Base-by-base conservation (phyloP, 768 basidiomycete genomes). In the Auriculariales sp. region DNA sequence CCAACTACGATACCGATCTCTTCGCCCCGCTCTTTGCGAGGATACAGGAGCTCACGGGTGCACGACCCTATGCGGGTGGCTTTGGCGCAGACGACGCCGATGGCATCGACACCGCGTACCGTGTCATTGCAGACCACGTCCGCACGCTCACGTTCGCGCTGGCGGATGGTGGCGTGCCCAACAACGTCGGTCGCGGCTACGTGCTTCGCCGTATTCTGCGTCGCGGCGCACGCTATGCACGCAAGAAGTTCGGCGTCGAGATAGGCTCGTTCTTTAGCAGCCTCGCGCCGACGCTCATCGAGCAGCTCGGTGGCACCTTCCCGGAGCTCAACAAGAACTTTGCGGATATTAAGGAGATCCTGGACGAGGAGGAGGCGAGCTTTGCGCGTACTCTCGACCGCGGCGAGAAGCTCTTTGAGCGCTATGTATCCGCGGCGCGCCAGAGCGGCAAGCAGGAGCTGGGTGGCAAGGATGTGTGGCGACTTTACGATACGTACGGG, bases 1-100 rank as follows among this genome's bases (percentile, higher is more conserved):
- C 94, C 44, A 99, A 98, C 67, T 99, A 99, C 67, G 95, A 99
- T 63, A 98, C 95, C 46, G 95, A 99, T 59, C 74, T 95, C 52
- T 99, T 99, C 66, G 62, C 70, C 1, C 93, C 93, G 3, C 82
- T 98, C 50, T 98, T 99, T 61, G 68, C 64, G 31, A 84, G 75
- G 64, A 84, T 99, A 47, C 84, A 85, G 59, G 80, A 90, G 63
- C 67, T 99, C 46, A 93, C 91, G 1, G 86, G 89, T 34, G 90
- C 85, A 39, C 74, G 92, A 35, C 71, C 83, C 3, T 99, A 99
- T 61, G 64, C 76, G 49, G 95, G 95, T 46, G 88, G 82, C 55
- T 90, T 99, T 53, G 95, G 95, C 35, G 78, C 75, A n/a, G 89
- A 94, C n/a, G 95, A 98, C 62, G 67, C 66, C 25, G 92, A 98